Evolutionary conservation across 192 early-diverging fungal genomes (phyloP), one percentile per base, ranked within the genome.

Genomic region (Podila verticillata): DNA sequence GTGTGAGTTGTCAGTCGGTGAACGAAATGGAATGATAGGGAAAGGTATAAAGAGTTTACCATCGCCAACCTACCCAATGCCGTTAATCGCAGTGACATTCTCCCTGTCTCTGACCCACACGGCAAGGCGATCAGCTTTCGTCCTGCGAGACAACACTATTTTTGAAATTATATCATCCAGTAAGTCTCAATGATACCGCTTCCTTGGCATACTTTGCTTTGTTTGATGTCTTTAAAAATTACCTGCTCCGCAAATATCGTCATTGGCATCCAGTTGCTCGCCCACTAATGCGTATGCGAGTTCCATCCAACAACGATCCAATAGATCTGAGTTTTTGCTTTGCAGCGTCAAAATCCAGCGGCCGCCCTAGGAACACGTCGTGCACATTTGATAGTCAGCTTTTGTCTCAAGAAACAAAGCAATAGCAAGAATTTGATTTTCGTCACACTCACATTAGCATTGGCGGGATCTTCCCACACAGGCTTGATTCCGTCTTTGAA

Each of bases 401-500:
- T n/a, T 22, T 13, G 51, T 7, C 31, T 20, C 48, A 48, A n/a
- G 2, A 6, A 57, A 36, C 6, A 20, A 7, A 66, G 28, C 19
- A 29, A 20, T 48, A 34, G 13, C 8, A 31, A 48, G 15, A 64
- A 24, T 19, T 32, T 61, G 0, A 30, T 34, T 34, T 12, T 44
- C 13, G 2, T 15, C 3, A 17, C 39, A 13, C 61, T 74, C 77
- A 84, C 83, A 36, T 82, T 84, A 19, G 70, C 74, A 64, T 84
- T 84, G 1, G 83, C 83, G 0, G 83, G 83, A 56, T 84, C 79
- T 39, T 84, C 83, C 83, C 83, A 84, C 79, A 84, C 81, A 19
- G 83, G 83, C 65, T 82, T 84, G 66, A 84, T 84, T 5, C 81
- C 81, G 24, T 82, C 72, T 47, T 84, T 84, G 66, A 84, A 84